Evolutionary conservation across 2,329 filamentous ascomycete species (phyloP).

Genomic region (Penicillium sp.): DNA sequence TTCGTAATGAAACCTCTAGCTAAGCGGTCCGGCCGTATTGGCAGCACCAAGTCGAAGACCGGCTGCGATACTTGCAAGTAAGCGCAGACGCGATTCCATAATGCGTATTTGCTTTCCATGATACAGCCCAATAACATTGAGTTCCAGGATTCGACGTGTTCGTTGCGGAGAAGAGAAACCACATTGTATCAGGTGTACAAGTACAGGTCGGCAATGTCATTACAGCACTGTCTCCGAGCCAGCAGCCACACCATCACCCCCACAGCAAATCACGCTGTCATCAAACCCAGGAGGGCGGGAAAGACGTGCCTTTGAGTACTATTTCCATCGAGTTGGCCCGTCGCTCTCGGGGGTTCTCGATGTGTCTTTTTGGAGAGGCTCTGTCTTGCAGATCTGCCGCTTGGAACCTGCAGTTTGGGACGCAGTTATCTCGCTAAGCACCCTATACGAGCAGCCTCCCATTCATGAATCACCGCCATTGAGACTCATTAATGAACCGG

Average conservation of each 20-base stretch:
- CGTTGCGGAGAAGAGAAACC: conserved; percentile 24
- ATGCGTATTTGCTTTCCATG: background rate
- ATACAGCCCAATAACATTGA: background rate
- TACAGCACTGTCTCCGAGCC: conserved; percentile 3
- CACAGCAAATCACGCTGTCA: background rate
- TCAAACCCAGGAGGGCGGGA: conserved; percentile 21
- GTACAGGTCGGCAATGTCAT: conserved; percentile 22
- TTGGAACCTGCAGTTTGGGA: conserved; percentile 32
- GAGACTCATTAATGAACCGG: conserved; percentile 15
- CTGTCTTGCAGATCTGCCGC: conserved; percentile 32
- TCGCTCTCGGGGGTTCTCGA: conserved; percentile 30
- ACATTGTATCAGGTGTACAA: conserved; percentile 18
- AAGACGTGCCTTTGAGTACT: conserved; percentile 33
- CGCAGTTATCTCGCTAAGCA: conserved; percentile 33
- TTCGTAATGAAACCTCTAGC: conserved; percentile 1
- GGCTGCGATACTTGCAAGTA: conserved; percentile 30
- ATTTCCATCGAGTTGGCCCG: conserved; percentile 29
- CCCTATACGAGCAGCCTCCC: conserved; percentile 29
- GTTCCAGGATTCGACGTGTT: conserved; percentile 17
- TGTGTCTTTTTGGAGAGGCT: conserved; percentile 30
- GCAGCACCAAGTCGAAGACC: conserved; percentile 24
- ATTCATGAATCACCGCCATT: conserved; percentile 17
- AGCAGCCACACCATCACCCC: background rate
- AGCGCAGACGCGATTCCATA: conserved; percentile 5
- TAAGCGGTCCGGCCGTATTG: conserved; percentile 14